Base-by-base conservation (phyloP, 179 eudicot genomes). In the Pouteria campechiana region DNA sequence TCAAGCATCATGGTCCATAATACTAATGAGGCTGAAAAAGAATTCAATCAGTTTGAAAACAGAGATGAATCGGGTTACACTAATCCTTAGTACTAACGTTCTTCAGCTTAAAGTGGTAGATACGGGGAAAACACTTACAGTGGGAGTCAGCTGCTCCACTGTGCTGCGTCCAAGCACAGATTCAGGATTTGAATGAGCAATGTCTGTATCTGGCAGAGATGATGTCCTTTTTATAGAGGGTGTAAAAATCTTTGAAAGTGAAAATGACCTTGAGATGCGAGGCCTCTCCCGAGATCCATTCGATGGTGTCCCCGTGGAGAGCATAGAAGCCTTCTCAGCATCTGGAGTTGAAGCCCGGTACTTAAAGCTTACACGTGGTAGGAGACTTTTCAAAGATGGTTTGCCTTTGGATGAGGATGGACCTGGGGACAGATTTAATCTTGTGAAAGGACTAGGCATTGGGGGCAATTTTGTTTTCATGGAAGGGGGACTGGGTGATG, bases 381-480 rank as follows among this genome's bases (percentile, higher is more conserved):
- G 57, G 28, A 90, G 64, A 42, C 11, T 79, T 49, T 61, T 82
- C 40, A 65, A 38, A 32, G 80, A 60, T 49, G 96, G 58, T 54
- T 57, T 77, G 20, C 54, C 76, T 57, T 74, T 76, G 27, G 54
- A 38, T 22, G 73, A 65, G 40, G 68, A 52, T 42, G 81, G 68
- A 44, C 69, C 73, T 0, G 80, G 72, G 52, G 78, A 72, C 29
- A 40, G 63, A 46, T 28, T 68, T 16, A 49, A 49, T 61, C 64
- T 75, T n/a, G 65, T 53, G 19, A 46, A 49, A 19, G 84, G 70
- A 56, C 90, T 75, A 28, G 75, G 78, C 32, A 55, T 59, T 14
- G 80, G 61, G 7, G 65, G 41, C 52, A 87, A 87, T 47, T 83
- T 92, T 6, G 87, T 96, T 65, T 65, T 75, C 58, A 71, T 92